These are phyloP conservation scores for Mrakiaceae sp. DNA, from an alignment of 1,284 basidiomycete species.

Conservation along the genomic window DNA sequence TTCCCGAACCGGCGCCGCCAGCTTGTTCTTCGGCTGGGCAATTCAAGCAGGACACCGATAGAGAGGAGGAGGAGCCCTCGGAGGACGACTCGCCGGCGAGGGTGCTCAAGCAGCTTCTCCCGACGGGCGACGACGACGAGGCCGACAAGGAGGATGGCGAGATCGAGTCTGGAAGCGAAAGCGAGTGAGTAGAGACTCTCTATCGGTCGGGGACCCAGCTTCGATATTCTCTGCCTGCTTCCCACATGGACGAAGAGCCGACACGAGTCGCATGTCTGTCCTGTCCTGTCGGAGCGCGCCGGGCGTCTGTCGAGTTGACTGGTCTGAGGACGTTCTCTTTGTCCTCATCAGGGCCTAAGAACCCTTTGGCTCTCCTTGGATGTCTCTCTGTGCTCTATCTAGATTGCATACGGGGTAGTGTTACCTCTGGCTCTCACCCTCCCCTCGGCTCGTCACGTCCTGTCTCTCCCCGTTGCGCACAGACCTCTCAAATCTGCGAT, in stretches of 20 bases:
- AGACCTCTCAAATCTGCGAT: neutral
- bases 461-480: neutral
- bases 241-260: too few relatives aligned
- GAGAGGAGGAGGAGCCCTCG: neutral
- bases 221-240: neutral
- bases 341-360: too few relatives aligned
- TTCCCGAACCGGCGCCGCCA: neutral
- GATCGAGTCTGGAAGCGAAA: neutral
- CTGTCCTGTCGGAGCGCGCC: too few relatives aligned
- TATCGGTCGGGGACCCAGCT: neutral
- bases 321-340: too few relatives aligned
- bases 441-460: neutral
- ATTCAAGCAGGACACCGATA: neutral
- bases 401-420: neutral
- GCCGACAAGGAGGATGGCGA: neutral
- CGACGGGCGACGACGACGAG: neutral
- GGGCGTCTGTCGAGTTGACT: too few relatives aligned
- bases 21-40: neutral
- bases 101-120: neutral
- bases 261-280: too few relatives aligned
- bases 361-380: too few relatives aligned
- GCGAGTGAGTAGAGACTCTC: neutral
- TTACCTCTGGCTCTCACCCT: neutral
- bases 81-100: neutral
- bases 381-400: neutral